Evolutionary conservation across 768 basidiomycete species (phyloP), one percentile per base, ranked within the genome.

Genomic region (Galerina marginata): DNA sequence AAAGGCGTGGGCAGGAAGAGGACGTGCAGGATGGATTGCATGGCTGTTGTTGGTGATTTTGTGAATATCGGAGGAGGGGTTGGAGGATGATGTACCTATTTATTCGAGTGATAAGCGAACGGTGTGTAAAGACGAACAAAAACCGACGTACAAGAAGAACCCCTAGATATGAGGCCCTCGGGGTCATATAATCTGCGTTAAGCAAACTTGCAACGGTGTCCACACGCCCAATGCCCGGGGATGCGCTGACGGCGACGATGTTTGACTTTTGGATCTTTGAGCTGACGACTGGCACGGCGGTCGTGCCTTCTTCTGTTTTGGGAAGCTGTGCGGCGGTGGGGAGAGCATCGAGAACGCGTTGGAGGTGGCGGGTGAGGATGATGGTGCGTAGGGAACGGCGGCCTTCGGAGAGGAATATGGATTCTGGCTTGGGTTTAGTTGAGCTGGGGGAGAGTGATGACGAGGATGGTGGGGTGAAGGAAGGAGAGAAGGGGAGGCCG

Each of bases 1-100:
- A 91, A 87, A 2, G 91, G 90, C 3, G 89, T 91, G 0, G 92
- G 92, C 14, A 93, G 81, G 71, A 92, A 95, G 12, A 96, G 82
- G 0, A 83, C 88, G 61, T 94, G 94, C 3, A 95, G 73, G n/a
- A 95, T 77, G 2, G 87, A 83, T 69, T 96, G 92, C n/a, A 91
- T 76, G 0, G 89, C 77, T 7, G 85, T 76, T 2, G 62, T 69
- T 1, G 92, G 82, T 0, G 88, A 85, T 66, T 95, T 95, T 5
- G 88, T 84, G 65, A 91, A 71, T 44, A 95, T 65, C 87, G 78
- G 15, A 93, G 75, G 4, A 93, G 44, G 0, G 92, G 93, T 59
- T 87, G 86, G 6, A 88, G 65, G 5, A 89, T 3, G 38, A 91
- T 61, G 67, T 93, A 94, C 38, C 93, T 92, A 54, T 23, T 20